Conservation (phyloP, 2,329 filamentous ascomycete species). For the Paracamarosporium sp. region DNA sequence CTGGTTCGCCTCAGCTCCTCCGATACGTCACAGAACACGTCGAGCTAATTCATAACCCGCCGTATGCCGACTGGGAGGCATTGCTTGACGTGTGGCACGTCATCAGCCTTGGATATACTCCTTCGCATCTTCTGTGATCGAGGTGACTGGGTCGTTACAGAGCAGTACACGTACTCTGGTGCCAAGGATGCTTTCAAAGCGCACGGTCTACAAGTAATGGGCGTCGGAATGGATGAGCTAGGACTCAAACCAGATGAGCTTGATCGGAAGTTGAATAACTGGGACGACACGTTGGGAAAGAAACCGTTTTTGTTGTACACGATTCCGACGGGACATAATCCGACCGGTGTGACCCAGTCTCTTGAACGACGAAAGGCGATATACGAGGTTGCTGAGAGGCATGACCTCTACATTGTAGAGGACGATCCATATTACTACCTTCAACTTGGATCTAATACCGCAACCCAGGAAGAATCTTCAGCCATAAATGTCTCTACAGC, state of each 20-base stretch:
- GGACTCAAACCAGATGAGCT: constrained; percentile 33
- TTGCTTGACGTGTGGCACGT: constrained; percentile 36
- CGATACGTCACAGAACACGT: constrained; percentile 35
- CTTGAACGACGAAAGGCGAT: constrained; percentile 27
- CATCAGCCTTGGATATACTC: constrained; percentile 37
- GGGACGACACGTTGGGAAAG: constrained; percentile 27
- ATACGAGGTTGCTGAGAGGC: constrained; percentile 29
- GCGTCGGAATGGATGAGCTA: constrained; percentile 35
- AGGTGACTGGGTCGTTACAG: constrained; percentile 27
- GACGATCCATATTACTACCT: constrained; percentile 42
- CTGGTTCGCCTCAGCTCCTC: constrained; percentile 20
- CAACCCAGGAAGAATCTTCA: not conserved
- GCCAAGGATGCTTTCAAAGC: constrained; percentile 29
- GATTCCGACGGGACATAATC: constrained; percentile 40
- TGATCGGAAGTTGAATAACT: constrained; percentile 25
- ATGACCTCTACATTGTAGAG: constrained; percentile 38
- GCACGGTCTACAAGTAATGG: constrained; percentile 29
- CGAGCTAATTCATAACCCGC: constrained; percentile 35
- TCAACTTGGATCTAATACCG: constrained; percentile 7
- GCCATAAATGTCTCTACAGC: not conserved
- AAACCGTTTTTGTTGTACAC: constrained; percentile 37
- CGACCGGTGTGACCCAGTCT: constrained; percentile 33
- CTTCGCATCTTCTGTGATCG: constrained; percentile 34
- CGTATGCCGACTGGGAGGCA: constrained; percentile 38
- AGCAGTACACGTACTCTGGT: constrained; percentile 35